Evolutionary conservation across 1,139 yeast genomes (phyloP).

Genomic region (Suhomyces bolitotheri): DNA sequence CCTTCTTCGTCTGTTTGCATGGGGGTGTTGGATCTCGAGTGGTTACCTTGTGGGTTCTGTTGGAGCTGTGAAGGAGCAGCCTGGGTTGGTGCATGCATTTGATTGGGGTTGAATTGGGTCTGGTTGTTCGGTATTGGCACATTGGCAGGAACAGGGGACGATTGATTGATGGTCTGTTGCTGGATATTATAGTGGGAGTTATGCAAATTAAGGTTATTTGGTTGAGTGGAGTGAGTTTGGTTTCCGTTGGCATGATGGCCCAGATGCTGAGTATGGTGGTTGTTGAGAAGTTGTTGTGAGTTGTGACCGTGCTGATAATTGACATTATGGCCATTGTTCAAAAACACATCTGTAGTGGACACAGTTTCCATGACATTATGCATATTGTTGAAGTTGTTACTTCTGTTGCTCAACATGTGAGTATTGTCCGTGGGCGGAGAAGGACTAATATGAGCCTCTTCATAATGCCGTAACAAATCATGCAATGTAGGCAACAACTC

Average conservation of each 20-base stretch:
- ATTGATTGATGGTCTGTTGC: slow-evolving; percentile 14
- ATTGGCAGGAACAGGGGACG: slow-evolving; percentile 14
- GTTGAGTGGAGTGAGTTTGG: slow-evolving; percentile 20
- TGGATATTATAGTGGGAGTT: slow-evolving; percentile 16
- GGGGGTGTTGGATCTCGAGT: slow-evolving; percentile 26
- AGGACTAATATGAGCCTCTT: slow-evolving; percentile 89
- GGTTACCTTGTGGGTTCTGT: slow-evolving; percentile 12
- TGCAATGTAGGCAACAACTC: slow-evolving; percentile 88
- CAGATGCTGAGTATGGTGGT: slow-evolving; percentile 9
- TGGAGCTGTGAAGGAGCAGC: slow-evolving; percentile 19
- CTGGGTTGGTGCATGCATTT: slow-evolving; percentile 14
- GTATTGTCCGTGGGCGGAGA: slow-evolving; percentile 53
- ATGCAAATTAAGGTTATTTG: slow-evolving; percentile 18
- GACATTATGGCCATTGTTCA: slow-evolving; percentile 34
- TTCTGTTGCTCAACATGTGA: slow-evolving; percentile 35
- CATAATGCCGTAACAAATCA: slow-evolving; percentile 90
- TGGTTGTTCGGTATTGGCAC: slow-evolving; percentile 14
- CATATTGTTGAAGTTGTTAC: slow-evolving; percentile 40
- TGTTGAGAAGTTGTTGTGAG: slow-evolving; percentile 11
- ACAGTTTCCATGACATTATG: slow-evolving; percentile 68
- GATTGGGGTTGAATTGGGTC: slow-evolving; percentile 10
- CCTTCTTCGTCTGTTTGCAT: slow-evolving; percentile 38
- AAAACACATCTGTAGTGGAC: slow-evolving; percentile 85
- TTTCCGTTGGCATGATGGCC: slow-evolving; percentile 14
- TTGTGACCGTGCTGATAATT: slow-evolving; percentile 12